These are phyloP conservation scores for Blastomyces silverae DNA, from an alignment of 2,329 filamentous ascomycete species.

Conservation along the genomic window DNA sequence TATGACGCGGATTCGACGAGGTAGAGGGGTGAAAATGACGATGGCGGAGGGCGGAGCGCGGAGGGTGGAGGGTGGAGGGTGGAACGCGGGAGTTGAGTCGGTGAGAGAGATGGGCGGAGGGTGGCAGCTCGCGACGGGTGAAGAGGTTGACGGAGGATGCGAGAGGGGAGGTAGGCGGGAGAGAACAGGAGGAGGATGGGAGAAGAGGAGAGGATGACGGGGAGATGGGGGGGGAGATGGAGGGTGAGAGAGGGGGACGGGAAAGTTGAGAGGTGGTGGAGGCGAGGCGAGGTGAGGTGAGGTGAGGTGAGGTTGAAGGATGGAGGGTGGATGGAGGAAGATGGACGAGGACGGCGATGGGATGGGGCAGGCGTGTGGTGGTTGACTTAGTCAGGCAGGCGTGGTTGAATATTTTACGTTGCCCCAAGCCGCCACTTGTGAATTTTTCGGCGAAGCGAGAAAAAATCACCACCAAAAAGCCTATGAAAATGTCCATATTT, in stretches of 20 bases:
- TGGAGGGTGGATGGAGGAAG: neutral
- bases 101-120: constrained; percentile 23
- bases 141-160: constrained; percentile 18
- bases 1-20: constrained; percentile 13
- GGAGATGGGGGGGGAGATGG: constrained; percentile 19
- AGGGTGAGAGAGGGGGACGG: constrained; percentile 20
- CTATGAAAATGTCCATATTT: neutral
- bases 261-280: constrained; percentile 19
- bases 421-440: constrained; percentile 3
- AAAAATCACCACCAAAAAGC: neutral
- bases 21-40: constrained; percentile 15
- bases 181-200: constrained; percentile 22
- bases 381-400: too few species aligned
- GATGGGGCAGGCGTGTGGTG: neutral
- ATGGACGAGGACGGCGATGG: neutral
- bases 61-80: constrained; percentile 18
- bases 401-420: too few species aligned
- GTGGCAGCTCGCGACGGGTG: constrained; percentile 23
- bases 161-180: constrained; percentile 24
- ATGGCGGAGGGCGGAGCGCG: constrained; percentile 14
- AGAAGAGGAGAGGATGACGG: constrained; percentile 19
- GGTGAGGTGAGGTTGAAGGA: constrained; percentile 8
- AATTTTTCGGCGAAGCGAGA: constrained; percentile 5
- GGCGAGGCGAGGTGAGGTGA: constrained; percentile 1
- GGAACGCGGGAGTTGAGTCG: constrained; percentile 14